Percentiles rank a stretch among this genome's conserved stretches.
Conservation (phyloP, 1,139 yeast genomes). For the Lodderomyces theae region DNA sequence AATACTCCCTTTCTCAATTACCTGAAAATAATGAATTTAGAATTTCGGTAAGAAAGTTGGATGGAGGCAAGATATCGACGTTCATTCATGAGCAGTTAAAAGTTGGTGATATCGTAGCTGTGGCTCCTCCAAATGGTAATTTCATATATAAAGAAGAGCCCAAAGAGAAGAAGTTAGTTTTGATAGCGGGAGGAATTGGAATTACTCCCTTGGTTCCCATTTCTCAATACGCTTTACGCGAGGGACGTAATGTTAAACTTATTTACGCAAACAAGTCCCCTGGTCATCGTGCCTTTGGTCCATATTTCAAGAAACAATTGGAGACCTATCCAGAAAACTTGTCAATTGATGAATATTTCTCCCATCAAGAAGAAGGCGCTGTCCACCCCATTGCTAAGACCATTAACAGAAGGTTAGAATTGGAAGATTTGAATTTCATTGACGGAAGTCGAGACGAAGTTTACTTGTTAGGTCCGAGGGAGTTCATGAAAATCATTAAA, state of each 20-base stretch:
- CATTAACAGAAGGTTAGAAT: slow-evolving; percentile 10
- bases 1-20: slow-evolving; percentile 48
- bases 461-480: slow-evolving; percentile 37
- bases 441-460: slow-evolving; percentile 17
- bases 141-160: slow-evolving; percentile 31
- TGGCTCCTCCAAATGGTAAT: slow-evolving; percentile 63
- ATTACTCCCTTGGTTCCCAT: slow-evolving; percentile 62
- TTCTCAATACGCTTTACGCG: slow-evolving; percentile 33
- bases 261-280: slow-evolving; percentile 28
- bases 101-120: slow-evolving; percentile 48
- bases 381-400: not conserved
- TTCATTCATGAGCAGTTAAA: slow-evolving; percentile 48
- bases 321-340: slow-evolving; percentile 19
- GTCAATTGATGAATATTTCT: slow-evolving; percentile 21
- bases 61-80: slow-evolving; percentile 53
- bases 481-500: slow-evolving; percentile 31
- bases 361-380: slow-evolving; percentile 13
- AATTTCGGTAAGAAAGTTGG: slow-evolving; percentile 48
- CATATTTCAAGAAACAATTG: slow-evolving; percentile 20
- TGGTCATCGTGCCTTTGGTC: slow-evolving; percentile 27
- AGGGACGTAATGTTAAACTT: slow-evolving; percentile 26
- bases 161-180: slow-evolving; percentile 32
- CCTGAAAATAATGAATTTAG: slow-evolving; percentile 39
- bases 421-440: slow-evolving; percentile 18
- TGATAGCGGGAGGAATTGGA: slow-evolving; percentile 66